These are phyloP conservation scores for Trichosporon inkin DNA, from an alignment of 1,284 basidiomycete genomes.

Conservation along the genomic window DNA sequence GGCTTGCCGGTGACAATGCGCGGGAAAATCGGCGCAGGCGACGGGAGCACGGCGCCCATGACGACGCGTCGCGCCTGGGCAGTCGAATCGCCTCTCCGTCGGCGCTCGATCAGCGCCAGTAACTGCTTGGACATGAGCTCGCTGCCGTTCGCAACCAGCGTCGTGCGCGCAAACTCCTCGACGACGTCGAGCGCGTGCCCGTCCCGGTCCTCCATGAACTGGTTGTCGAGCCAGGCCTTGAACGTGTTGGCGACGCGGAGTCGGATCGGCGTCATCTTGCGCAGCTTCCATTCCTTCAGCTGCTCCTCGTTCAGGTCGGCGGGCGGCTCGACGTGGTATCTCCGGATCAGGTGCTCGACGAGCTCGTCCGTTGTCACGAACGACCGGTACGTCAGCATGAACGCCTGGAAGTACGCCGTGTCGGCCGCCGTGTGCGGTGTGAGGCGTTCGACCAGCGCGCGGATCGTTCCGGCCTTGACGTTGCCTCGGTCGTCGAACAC, in stretches of 20 bases:
- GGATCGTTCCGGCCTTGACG: constrained; percentile 80
- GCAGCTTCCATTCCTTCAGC: constrained; percentile 72
- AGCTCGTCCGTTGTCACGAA: constrained; percentile 84
- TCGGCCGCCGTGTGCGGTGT: constrained; percentile 76
- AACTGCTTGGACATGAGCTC: constrained; percentile 71
- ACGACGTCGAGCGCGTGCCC: constrained; percentile 69
- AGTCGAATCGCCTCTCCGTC: constrained; percentile 53
- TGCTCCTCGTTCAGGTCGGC: constrained; percentile 63
- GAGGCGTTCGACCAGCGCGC: constrained; percentile 79
- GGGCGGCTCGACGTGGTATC: constrained; percentile 78
- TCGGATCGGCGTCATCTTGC: constrained; percentile 85
- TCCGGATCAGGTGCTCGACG: constrained; percentile 75
- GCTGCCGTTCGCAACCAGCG: constrained; percentile 52
- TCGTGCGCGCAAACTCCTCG: constrained; percentile 68
- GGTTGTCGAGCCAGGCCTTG: constrained; percentile 73
- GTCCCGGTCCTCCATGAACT: constrained; percentile 77
- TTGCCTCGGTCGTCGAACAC: constrained; percentile 75
- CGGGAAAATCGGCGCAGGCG: constrained; percentile 13
- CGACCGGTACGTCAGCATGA: constrained; percentile 95
- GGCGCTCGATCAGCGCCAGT: constrained; percentile 66
- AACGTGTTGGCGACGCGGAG: constrained; percentile 78
- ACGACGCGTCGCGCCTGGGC: constrained; percentile 39
- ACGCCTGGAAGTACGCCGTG: constrained; percentile 76
- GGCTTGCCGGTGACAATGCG: constrained; percentile 22
- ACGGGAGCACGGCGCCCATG: neutral